Base-by-base conservation (phyloP, 148 eudicot genomes). In the Vaccinium myrtillus region DNA sequence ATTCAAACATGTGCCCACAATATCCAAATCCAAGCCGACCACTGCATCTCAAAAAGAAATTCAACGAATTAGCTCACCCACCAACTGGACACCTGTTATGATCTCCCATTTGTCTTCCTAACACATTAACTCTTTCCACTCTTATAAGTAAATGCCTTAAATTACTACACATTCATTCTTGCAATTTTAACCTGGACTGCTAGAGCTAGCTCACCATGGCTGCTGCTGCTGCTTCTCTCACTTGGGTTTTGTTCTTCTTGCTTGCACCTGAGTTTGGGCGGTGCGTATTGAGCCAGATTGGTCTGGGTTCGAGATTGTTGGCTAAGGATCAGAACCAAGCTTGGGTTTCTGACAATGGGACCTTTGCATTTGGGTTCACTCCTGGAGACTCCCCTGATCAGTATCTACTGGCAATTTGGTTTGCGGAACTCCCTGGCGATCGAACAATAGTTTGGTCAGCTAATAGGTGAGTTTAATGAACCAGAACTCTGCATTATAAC, bases 351-450 rank as follows among this genome's bases (percentile, higher is more conserved):
- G 91, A 91, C 3, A 96, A 94, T 82, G 93, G 97, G 48, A 94
- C 99, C 5, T 96, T 96, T 86, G 98, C 98, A 2, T 91, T 96
- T 67, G 99, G 99, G 78, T 94, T 96, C 81, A 88, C 91, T 50
- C 89, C 86, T 1, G 43, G 86, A 43, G 89, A 86, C 21, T 69
- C 90, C 19, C 75, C 46, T 14, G 88, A 90, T 84, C 87, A 82
- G 75, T 87, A 89, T 83, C 88, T 77, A 27, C 77, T 94, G 78
- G 93, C 91, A 2, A 93, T 94, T 86, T 93, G 95, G 98, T 93
- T 87, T 63, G 90, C 91, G 11, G 81, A 90, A 25, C 83, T 93
- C 82, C 93, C 98, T 1, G 94, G 93, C 7, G 95, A 91, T 77
- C 90, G 89, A 78, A 85, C 87, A 12, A 50, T 91, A 5, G 92